Percentiles rank a stretch among this genome's conserved stretches.
phyloP scores from a whole-genome alignment of 495 filamentous ascomycete genomes.

The Gamarada debralockiae region DNA sequence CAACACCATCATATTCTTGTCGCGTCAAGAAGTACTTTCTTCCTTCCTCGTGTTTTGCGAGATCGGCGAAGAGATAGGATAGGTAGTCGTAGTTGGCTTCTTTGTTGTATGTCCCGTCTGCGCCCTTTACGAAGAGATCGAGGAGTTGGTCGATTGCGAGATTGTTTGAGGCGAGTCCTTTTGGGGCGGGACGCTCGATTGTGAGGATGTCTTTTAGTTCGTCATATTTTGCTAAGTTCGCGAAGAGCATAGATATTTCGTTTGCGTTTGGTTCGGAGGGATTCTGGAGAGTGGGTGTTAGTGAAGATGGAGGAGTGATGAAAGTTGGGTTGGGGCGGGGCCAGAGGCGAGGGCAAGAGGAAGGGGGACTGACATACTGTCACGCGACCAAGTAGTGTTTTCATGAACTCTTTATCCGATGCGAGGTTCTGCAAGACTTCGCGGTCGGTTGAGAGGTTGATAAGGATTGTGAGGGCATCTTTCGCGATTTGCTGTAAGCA shows the following conservation, averaged over 20 bases:
- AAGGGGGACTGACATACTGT: slow-evolving; percentile 57
- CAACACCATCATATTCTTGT: slow-evolving; percentile 72
- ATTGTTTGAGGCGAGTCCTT: slow-evolving; percentile 60
- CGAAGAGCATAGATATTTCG: slow-evolving; percentile 83
- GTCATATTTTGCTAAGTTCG: slow-evolving; percentile 82
- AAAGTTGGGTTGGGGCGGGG: not conserved
- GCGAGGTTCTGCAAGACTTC: slow-evolving; percentile 70
- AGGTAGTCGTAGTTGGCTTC: slow-evolving; percentile 89
- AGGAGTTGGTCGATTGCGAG: slow-evolving; percentile 84
- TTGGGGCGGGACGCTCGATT: slow-evolving; percentile 57
- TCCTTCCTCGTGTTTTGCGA: slow-evolving; percentile 72
- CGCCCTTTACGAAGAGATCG: slow-evolving; percentile 92
- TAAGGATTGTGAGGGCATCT: slow-evolving; percentile 86
- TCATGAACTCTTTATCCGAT: slow-evolving; percentile 77
- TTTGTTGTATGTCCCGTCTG: slow-evolving; percentile 76
- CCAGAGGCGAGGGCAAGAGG: not conserved
- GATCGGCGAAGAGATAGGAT: slow-evolving; percentile 87
- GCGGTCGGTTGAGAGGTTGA: slow-evolving; percentile 80
- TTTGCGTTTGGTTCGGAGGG: slow-evolving; percentile 68
- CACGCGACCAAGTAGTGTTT: slow-evolving; percentile 63
- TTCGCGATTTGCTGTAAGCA: slow-evolving; percentile 72
- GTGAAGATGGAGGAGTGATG: no score
- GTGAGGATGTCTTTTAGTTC: slow-evolving; percentile 61
- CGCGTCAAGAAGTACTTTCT: slow-evolving; percentile 70
- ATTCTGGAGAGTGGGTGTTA: slow-evolving; percentile 32